A percentile compares a stretch with the other conserved stretches of the same genome.
Conservation (phyloP, 306 rosid species). For the Prunus armeniaca region DNA sequence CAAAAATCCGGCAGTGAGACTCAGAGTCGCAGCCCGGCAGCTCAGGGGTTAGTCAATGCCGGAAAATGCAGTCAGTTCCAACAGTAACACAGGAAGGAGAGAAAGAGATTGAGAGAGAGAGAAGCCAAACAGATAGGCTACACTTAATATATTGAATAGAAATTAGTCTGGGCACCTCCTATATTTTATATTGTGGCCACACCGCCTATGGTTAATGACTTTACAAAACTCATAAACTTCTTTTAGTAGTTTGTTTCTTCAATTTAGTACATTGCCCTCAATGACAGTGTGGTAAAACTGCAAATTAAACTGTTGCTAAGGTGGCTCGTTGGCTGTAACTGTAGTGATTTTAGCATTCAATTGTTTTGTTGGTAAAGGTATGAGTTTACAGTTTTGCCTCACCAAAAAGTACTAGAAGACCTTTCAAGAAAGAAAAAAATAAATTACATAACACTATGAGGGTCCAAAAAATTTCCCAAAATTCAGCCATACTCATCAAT, state of each 20-base stretch:
- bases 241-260: not conserved
- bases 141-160: not conserved
- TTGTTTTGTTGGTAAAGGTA: not conserved
- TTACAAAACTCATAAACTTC: not conserved
- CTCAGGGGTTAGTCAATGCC: constrained; percentile 47
- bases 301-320: not conserved
- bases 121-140: not conserved
- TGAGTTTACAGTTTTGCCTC: not conserved
- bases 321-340: not conserved
- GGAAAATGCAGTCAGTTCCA: constrained; percentile 32
- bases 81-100: not conserved
- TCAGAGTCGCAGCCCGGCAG: constrained; percentile 12
- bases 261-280: not conserved
- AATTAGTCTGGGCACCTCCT: not conserved
- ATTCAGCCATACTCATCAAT: not conserved
- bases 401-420: not conserved
- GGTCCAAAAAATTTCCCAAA: not conserved
- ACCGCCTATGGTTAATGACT: not conserved
- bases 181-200: not conserved
- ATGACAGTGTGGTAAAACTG: not conserved
- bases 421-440: not conserved
- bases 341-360: not conserved
- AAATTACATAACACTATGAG: not conserved
- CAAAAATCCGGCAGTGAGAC: constrained; percentile 35
- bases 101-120: constrained; percentile 15